phyloP scores from a whole-genome alignment of 177 flowering plant genomes.

The Tripterygium wilfordii region DNA sequence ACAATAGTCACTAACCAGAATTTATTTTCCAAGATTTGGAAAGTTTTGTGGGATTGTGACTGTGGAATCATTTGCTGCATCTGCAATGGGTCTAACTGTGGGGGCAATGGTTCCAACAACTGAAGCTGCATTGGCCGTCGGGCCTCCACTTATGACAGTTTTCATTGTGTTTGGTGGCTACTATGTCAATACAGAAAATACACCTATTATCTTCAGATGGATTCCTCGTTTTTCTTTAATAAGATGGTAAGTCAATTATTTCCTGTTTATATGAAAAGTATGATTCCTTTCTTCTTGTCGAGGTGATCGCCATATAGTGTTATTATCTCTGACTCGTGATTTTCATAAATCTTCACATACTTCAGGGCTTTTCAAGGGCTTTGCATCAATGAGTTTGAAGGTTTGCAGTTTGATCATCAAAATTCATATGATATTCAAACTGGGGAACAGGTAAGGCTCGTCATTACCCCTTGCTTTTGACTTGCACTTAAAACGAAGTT shows the following conservation, averaged over 20 bases:
- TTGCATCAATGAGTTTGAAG: conserved; percentile 87
- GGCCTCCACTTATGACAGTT: conserved; percentile 98
- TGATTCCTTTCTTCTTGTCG: too few species aligned
- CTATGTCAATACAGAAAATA: conserved; percentile 85
- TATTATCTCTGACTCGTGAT: too few species aligned
- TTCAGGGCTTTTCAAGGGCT: conserved; percentile 98
- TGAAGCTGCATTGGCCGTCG: conserved; percentile 97
- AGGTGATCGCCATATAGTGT: background rate
- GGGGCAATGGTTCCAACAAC: conserved; percentile 96
- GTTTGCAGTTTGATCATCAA: conserved; percentile 81
- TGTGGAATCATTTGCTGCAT: conserved; percentile 92
- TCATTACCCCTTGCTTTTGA: background rate
- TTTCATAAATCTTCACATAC: background rate
- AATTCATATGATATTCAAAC: conserved; percentile 75
- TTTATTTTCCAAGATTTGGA: conserved; percentile 56
- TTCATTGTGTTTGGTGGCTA: conserved; percentile 97
- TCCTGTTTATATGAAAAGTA: background rate
- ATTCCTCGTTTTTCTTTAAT: conserved; percentile 91
- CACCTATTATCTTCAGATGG: conserved; percentile 93
- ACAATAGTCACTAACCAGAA: background rate
- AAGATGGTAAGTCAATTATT: conserved; percentile 59
- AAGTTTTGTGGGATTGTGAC: conserved; percentile 91
- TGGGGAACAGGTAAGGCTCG: conserved; percentile 80
- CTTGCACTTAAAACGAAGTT: background rate
- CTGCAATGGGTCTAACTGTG: conserved; percentile 98